Evolutionary conservation across 164 flowering plant genomes (phyloP).

Genomic region (Houttuynia cordata): DNA sequence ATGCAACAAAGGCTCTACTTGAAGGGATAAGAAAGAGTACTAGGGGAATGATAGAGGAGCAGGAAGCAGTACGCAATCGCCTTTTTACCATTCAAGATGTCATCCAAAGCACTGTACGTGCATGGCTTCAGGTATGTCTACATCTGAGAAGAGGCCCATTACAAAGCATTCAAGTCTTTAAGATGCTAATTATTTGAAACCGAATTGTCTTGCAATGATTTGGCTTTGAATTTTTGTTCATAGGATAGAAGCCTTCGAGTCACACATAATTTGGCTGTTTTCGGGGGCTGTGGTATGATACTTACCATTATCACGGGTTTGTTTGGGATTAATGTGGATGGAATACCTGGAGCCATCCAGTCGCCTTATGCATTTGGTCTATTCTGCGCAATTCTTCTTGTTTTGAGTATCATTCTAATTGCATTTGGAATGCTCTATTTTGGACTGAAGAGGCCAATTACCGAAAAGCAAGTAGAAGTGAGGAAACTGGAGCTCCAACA

Average conservation of each 20-base stretch:
- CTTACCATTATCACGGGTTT: constrained; percentile 82
- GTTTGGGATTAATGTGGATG: constrained; percentile 93
- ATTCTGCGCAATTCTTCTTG: constrained; percentile 45
- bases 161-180: no score
- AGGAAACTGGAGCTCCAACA: constrained; percentile 74
- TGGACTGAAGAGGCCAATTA: constrained; percentile 57
- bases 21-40: constrained; percentile 75
- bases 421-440: constrained; percentile 53
- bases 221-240: background rate
- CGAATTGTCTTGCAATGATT: background rate
- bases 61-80: constrained; percentile 96
- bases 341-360: constrained; percentile 65
- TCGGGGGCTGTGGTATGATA: constrained; percentile 88
- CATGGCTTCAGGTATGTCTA: constrained; percentile 77
- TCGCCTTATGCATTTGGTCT: constrained; percentile 86
- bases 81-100: constrained; percentile 97
- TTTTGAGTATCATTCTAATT: constrained; percentile 48
- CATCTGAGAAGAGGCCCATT: no score
- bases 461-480: constrained; percentile 56
- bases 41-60: constrained; percentile 93
- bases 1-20: constrained; percentile 34
- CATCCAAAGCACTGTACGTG: constrained; percentile 84
- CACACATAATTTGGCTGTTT: constrained; percentile 76
- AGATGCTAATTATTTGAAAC: background rate
- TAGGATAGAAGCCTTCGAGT: constrained; percentile 89